Evolutionary conservation across 176 grass and related monocot genomes (phyloP), one percentile per base, ranked within the genome.

Genomic region (Cymbopogon citratus): DNA sequence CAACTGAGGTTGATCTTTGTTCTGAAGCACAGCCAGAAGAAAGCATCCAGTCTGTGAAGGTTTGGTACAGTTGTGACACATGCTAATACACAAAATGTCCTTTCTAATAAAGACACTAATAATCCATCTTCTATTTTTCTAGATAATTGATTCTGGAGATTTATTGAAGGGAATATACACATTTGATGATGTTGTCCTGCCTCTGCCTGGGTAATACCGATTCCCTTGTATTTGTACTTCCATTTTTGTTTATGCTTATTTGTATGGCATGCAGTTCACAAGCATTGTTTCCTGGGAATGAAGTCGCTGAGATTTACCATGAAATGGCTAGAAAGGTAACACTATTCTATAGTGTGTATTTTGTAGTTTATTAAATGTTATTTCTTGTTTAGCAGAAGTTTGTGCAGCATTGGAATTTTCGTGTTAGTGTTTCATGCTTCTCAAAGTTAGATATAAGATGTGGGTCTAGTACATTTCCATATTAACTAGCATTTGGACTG

Each of bases 181-280:
- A 33, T 91, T 95, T 86, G 92, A 98, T 79, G 92, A 98, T 90
- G 90, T 93, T 77, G 85, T 91, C 74, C 90, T 98, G 81, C 96
- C 96, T 73, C 90, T 98, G 85, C 92, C 96, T 62, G 96, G 96
- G 96, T 98, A 93, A 80, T 54, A 78, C 21, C 81, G 76, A 21
- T 77, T 76, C 62, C 29, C 27, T 46, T 71, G 2, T 33, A 23
- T 39, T 39, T 40, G 34, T 57, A 57, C 23, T 28, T 74, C 64
- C 9, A 23, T 13, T 69, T 81, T 52, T 35, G 27, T 75, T 62
- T 71, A 35, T 86, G 28, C 69, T 89, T 46, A 69, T 76, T 60
- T 71, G 44, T 73, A 27, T 75, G 67, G 23, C 73, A 74, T 90
- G 80, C 87, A 95, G 96, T 74, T 95, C 96, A 74, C 91, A 92